Conservation (phyloP, 306 rosid species). For the Styphnolobium japonicum region DNA sequence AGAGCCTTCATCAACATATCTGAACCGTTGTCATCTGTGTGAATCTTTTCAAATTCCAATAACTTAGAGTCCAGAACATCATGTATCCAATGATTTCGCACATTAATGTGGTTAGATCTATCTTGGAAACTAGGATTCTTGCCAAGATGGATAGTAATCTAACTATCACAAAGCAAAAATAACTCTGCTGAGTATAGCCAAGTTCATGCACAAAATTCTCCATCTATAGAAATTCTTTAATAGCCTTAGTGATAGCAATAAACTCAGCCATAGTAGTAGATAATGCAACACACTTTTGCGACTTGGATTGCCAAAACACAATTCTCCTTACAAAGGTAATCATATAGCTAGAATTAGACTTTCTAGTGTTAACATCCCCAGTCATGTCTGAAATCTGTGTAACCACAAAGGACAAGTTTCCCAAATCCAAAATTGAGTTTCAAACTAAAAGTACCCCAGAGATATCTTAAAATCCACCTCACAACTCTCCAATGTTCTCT, state of each 20-base stretch:
- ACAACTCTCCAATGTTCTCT: not conserved
- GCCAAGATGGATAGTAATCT: not conserved
- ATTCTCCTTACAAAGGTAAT: not conserved
- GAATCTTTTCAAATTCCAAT: too few relatives aligned
- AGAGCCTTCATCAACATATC: not conserved
- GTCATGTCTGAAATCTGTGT: not conserved
- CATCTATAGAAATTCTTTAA: too few relatives aligned
- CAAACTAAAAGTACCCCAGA: not conserved
- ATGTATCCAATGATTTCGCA: not conserved
- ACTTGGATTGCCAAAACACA: not conserved
- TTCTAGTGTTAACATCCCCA: too few relatives aligned
- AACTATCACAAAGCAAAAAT: not conserved
- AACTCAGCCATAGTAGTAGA: too few relatives aligned
- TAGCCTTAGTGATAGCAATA: too few relatives aligned
- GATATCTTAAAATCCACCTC: not conserved
- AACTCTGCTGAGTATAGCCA: not conserved
- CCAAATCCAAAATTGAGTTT: not conserved
- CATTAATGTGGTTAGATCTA: not conserved
- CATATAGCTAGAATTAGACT: not conserved
- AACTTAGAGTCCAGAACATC: too few relatives aligned
- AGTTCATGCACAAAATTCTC: too few relatives aligned
- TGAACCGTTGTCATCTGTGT: too few relatives aligned
- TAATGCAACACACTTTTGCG: not conserved
- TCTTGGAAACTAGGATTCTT: not conserved
- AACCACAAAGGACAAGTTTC: not conserved